Percentiles rank a stretch among this genome's conserved stretches.
Evolutionary conservation across 2,329 filamentous ascomycete species (phyloP).

Genomic region (Colletotrichum lindemuthianum): DNA sequence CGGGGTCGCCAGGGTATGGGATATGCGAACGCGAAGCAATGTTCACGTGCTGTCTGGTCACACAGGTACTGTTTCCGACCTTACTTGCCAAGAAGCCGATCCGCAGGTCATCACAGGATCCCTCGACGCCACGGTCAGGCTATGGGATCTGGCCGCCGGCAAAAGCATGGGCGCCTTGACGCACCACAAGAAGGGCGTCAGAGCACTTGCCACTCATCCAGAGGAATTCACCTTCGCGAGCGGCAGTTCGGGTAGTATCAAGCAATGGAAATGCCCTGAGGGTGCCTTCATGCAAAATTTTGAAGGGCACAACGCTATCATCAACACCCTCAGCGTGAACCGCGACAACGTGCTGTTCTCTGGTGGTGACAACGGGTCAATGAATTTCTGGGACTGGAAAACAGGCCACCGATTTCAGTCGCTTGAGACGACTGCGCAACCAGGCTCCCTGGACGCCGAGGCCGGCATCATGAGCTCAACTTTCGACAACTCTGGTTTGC

Average conservation of each 20-base stretch:
- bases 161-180: conserved; percentile 97
- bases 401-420: conserved; percentile 91
- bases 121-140: conserved; percentile 86
- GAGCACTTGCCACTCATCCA: conserved; percentile 85
- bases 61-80: conserved; percentile 86
- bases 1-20: conserved; percentile 95
- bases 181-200: conserved; percentile 97
- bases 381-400: conserved; percentile 99
- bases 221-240: conserved; percentile 96
- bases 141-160: conserved; percentile 96
- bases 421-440: conserved; percentile 91
- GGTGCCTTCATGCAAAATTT: conserved; percentile 99
- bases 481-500: conserved; percentile 88
- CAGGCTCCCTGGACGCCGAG: conserved; percentile 92
- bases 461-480: conserved; percentile 94
- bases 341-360: conserved; percentile 96
- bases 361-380: conserved; percentile 92
- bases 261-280: conserved; percentile 99
- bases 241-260: conserved; percentile 92
- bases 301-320: conserved; percentile 94
- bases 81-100: conserved; percentile 95
- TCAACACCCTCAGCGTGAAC: conserved; percentile 93
- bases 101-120: conserved; percentile 96
- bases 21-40: conserved; percentile 96
- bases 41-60: conserved; percentile 94